Evolutionary conservation across 2,329 filamentous ascomycete genomes (phyloP).

Genomic region (Colletotrichum kahawae): DNA sequence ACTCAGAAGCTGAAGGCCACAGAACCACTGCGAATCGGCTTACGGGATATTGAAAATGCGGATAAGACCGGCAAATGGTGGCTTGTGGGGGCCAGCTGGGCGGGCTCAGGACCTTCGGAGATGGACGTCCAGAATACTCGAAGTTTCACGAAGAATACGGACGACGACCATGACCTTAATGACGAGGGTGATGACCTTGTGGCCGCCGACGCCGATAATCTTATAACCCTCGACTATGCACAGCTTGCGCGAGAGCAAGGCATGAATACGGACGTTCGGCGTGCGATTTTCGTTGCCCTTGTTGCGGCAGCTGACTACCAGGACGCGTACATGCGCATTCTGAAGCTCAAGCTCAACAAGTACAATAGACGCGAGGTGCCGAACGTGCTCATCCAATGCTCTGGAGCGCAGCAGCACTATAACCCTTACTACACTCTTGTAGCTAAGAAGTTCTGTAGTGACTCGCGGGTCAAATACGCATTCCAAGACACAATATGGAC

Average conservation of each 20-base stretch:
- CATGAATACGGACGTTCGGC: slow-evolving; percentile 85
- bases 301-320: slow-evolving; percentile 85
- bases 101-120: slow-evolving; percentile 39
- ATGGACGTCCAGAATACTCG: neutral
- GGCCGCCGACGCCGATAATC: slow-evolving; percentile 38
- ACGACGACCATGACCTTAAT: slow-evolving; percentile 23
- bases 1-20: slow-evolving; percentile 69
- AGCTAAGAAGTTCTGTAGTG: slow-evolving; percentile 76
- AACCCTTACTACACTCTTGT: slow-evolving; percentile 95
- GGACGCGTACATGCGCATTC: slow-evolving; percentile 80
- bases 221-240: slow-evolving; percentile 68
- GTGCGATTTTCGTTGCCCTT: slow-evolving; percentile 91
- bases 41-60: slow-evolving; percentile 81
- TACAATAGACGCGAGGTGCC: slow-evolving; percentile 87
- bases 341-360: slow-evolving; percentile 84
- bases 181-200: slow-evolving; percentile 31
- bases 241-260: slow-evolving; percentile 80
- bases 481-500: slow-evolving; percentile 91
- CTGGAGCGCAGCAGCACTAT: slow-evolving; percentile 80
- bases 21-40: slow-evolving; percentile 81
- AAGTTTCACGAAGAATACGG: neutral
- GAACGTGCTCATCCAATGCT: slow-evolving; percentile 85
- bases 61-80: slow-evolving; percentile 97
- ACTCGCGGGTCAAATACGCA: slow-evolving; percentile 78
- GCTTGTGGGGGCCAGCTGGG: slow-evolving; percentile 95